These are phyloP conservation scores for Maudiozyma bulderi DNA, from an alignment of 805 yeast genomes.

Conservation along the genomic window DNA sequence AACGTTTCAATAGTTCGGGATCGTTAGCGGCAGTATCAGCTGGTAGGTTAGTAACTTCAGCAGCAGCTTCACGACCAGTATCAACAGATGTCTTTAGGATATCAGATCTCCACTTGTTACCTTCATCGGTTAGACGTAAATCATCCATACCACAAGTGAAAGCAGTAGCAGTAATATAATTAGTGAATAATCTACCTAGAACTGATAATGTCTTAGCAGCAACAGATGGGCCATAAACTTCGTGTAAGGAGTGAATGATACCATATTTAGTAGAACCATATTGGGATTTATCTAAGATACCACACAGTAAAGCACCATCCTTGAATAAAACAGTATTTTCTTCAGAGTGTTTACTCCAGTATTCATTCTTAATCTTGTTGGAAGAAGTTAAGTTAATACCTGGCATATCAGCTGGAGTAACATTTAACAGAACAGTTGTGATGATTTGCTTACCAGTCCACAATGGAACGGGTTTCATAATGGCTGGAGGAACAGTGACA, in stretches of 20 bases:
- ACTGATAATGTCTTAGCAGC: slow-evolving; percentile 88
- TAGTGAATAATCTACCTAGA: slow-evolving; percentile 91
- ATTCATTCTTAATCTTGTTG: slow-evolving; percentile 87
- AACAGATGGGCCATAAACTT: slow-evolving; percentile 81
- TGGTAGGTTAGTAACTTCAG: slow-evolving; percentile 83
- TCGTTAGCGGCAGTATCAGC: slow-evolving; percentile 41
- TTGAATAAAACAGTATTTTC: slow-evolving; percentile 83
- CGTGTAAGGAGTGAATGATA: slow-evolving; percentile 91
- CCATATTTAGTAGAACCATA: slow-evolving; percentile 98
- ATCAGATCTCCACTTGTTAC: slow-evolving; percentile 81
- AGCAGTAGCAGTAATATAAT: slow-evolving; percentile 83
- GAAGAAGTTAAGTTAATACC: slow-evolving; percentile 78
- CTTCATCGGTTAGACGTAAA: slow-evolving; percentile 80
- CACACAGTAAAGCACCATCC: slow-evolving; percentile 81
- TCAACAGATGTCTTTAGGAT: slow-evolving; percentile 69
- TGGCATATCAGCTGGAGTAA: slow-evolving; percentile 79
- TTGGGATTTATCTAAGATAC: slow-evolving; percentile 94
- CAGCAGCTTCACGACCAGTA: slow-evolving; percentile 85
- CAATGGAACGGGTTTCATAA: slow-evolving; percentile 74
- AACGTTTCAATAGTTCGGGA: slow-evolving; percentile 71
- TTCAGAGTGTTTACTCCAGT: slow-evolving; percentile 79
- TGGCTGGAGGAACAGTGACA: slow-evolving; percentile 79
- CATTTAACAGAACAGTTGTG: slow-evolving; percentile 80
- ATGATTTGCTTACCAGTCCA: slow-evolving; percentile 99
- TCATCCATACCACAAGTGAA: slow-evolving; percentile 99